Percentiles rank a stretch among this genome's conserved stretches.
Conservation (phyloP, 805 yeast species). For the Jamesozyma rosinii region DNA sequence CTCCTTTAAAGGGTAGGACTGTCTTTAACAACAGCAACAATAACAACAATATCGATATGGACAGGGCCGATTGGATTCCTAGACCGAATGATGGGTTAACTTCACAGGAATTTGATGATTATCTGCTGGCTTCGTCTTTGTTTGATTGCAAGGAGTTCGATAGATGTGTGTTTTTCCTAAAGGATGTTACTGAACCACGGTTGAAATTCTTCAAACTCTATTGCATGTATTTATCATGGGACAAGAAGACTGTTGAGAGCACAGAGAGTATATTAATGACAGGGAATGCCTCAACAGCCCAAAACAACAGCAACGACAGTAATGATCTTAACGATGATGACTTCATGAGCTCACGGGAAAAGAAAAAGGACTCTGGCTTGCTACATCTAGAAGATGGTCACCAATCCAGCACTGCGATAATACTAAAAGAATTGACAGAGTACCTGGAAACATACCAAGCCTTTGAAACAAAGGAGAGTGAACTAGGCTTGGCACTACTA, state of each 20-base stretch:
- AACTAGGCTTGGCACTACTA: constrained; percentile 43
- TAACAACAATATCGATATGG: background rate
- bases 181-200: constrained; percentile 41
- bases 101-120: constrained; percentile 35
- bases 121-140: constrained; percentile 58
- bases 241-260: constrained; percentile 62
- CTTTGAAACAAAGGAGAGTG: constrained; percentile 3
- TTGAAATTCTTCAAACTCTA: constrained; percentile 56
- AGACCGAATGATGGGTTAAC: constrained; percentile 10
- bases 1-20: constrained; percentile 15
- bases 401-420: constrained; percentile 22
- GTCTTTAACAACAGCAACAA: constrained; percentile 6
- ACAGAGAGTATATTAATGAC: constrained; percentile 53
- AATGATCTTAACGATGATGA: constrained; percentile 5
- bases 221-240: constrained; percentile 65
- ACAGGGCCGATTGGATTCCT: background rate
- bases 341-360: background rate
- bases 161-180: constrained; percentile 55
- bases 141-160: constrained; percentile 82
- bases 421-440: constrained; percentile 36
- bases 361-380: constrained; percentile 1
- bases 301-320: constrained; percentile 5
- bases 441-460: constrained; percentile 3
- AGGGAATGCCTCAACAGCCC: constrained; percentile 19
- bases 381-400: constrained; percentile 16